Evolutionary conservation across 2,329 filamentous ascomycete genomes (phyloP).

Genomic region (Rhynchosporium agropyri): DNA sequence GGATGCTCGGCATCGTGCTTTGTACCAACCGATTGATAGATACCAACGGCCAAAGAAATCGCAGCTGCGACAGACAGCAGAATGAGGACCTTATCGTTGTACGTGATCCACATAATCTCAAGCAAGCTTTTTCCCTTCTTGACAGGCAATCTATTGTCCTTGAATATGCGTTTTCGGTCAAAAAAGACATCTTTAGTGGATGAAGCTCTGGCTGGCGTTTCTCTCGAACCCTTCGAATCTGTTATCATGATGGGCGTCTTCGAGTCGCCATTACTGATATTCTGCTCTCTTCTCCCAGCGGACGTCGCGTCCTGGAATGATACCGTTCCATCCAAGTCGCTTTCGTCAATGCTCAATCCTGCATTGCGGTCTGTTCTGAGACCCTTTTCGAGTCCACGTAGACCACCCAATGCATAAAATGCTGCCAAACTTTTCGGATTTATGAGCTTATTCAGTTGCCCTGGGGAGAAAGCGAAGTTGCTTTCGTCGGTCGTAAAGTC

Average conservation of each 20-base stretch:
- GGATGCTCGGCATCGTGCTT: conserved; percentile 48
- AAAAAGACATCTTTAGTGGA: conserved; percentile 45
- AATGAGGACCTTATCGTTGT: conserved; percentile 80
- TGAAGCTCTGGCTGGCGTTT: conserved; percentile 8
- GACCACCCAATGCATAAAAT: conserved; percentile 74
- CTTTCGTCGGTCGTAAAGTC: conserved; percentile 70
- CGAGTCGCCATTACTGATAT: conserved; percentile 2
- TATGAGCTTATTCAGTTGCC: conserved; percentile 74
- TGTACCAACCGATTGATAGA: conserved; percentile 70
- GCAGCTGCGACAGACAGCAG: conserved; percentile 70
- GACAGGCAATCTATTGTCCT: conserved; percentile 68
- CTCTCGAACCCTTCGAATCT: conserved; percentile 28
- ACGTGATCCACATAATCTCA: conserved; percentile 75
- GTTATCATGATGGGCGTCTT: conserved; percentile 21
- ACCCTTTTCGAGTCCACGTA: conserved; percentile 73
- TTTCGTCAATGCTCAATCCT: conserved; percentile 73
- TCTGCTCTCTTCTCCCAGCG: conserved; percentile 34
- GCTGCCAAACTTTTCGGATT: conserved; percentile 78
- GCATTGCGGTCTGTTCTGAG: conserved; percentile 64
- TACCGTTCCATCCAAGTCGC: conserved; percentile 62
- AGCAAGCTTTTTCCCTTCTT: conserved; percentile 71
- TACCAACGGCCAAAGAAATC: conserved; percentile 74
- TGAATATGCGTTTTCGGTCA: conserved; percentile 72
- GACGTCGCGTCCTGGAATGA: conserved; percentile 64
- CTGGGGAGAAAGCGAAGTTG: conserved; percentile 72